Evolutionary conservation across 2,329 filamentous ascomycete genomes (phyloP).

Genomic region (Aureobasidium pullulans): DNA sequence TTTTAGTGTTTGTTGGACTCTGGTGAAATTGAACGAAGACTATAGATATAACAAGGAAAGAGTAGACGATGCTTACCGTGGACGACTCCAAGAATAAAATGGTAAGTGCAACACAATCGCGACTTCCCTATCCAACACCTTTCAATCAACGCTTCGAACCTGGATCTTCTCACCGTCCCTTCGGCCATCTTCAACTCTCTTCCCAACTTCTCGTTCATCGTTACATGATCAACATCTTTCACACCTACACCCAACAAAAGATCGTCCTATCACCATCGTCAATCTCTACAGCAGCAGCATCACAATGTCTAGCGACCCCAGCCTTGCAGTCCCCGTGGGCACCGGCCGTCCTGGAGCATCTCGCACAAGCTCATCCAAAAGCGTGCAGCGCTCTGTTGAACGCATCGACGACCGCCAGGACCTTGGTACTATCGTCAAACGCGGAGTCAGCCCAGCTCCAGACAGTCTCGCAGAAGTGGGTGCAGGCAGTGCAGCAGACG

Average conservation of each 20-base stretch:
- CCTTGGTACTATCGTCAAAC: slow-evolving; percentile 12
- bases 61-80: background rate
- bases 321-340: background rate
- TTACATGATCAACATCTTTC: slow-evolving; percentile 5
- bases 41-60: background rate
- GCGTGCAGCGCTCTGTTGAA: slow-evolving; percentile 12
- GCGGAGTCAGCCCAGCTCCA: slow-evolving; percentile 8
- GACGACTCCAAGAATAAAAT: background rate
- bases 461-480: slow-evolving; percentile 1
- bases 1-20: background rate
- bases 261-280: background rate
- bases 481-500: slow-evolving; percentile 5
- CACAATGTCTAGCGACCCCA: slow-evolving; percentile 3
- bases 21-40: background rate
- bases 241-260: background rate
- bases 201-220: background rate
- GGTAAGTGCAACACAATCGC: background rate
- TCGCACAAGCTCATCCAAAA: slow-evolving; percentile 13
- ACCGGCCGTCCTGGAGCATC: slow-evolving; percentile 4
- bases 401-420: slow-evolving; percentile 13
- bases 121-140: background rate
- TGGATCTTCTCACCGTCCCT: background rate
- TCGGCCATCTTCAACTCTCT: background rate
- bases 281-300: background rate
- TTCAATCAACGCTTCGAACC: background rate